Conservation (phyloP, 257 asterid genomes). For the Capsicum baccatum region DNA sequence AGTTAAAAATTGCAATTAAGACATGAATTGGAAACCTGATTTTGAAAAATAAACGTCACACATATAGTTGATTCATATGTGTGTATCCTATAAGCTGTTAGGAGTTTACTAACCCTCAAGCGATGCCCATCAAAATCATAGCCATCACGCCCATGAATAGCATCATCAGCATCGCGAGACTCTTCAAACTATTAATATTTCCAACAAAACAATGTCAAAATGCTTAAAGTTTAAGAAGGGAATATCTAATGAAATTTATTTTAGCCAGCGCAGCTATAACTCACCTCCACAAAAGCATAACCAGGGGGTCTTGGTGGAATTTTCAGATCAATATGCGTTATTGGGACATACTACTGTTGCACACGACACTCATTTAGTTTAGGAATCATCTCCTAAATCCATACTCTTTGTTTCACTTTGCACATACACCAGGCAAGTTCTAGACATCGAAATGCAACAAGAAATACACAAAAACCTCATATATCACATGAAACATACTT, state of each 20-base stretch:
- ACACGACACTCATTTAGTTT: neutral
- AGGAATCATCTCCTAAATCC: too few relatives aligned
- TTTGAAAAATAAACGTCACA: neutral
- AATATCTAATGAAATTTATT: neutral
- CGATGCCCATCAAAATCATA: slow-evolving; percentile 97
- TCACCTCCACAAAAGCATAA: slow-evolving; percentile 97
- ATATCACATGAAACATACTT: too few relatives aligned
- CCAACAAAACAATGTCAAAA: neutral
- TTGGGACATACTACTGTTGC: slow-evolving; percentile 76
- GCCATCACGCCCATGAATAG: slow-evolving; percentile 99
- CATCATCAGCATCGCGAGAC: slow-evolving; percentile 98
- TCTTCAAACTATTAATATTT: slow-evolving; percentile 76
- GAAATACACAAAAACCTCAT: too few relatives aligned
- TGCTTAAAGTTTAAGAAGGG: neutral
- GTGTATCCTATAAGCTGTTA: neutral
- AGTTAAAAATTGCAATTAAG: neutral
- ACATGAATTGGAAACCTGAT: neutral
- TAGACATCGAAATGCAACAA: too few relatives aligned
- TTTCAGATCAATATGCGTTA: slow-evolving; percentile 93
- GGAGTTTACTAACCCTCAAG: slow-evolving; percentile 67
- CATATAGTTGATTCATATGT: neutral
- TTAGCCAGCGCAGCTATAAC: slow-evolving; percentile 27
- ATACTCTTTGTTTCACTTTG: too few relatives aligned
- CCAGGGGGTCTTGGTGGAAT: slow-evolving; percentile 98
- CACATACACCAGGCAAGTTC: too few relatives aligned